These are phyloP conservation scores for Trichaptum fuscoviolaceum DNA, from an alignment of 768 basidiomycete species.

Conservation along the genomic window DNA sequence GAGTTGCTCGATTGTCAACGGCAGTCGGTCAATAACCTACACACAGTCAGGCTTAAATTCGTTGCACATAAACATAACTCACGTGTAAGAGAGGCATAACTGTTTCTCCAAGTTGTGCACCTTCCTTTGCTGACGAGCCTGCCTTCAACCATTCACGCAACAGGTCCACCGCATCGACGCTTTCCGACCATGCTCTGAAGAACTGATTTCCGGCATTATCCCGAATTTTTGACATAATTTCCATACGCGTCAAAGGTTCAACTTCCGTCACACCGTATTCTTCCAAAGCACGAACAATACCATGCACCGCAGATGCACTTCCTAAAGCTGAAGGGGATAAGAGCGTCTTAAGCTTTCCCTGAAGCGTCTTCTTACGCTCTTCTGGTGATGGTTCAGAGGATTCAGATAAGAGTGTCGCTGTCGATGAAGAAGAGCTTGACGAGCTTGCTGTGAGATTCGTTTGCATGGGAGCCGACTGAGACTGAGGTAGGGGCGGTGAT, in stretches of 20 bases:
- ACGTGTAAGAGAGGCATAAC: slow-evolving; percentile 87
- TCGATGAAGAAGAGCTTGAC: slow-evolving; percentile 12
- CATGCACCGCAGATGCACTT: slow-evolving; percentile 61
- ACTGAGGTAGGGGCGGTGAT: slow-evolving; percentile 8
- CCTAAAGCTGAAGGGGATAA: slow-evolving; percentile 57
- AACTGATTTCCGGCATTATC: slow-evolving; percentile 85
- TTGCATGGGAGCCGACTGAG: background rate
- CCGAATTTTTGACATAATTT: slow-evolving; percentile 75
- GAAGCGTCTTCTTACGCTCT: slow-evolving; percentile 52
- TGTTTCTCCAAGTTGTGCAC: slow-evolving; percentile 58
- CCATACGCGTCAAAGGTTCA: slow-evolving; percentile 57
- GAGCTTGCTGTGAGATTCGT: background rate
- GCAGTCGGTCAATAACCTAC: slow-evolving; percentile 81
- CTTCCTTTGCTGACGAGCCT: slow-evolving; percentile 51
- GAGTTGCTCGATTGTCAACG: slow-evolving; percentile 64
- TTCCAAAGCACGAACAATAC: slow-evolving; percentile 53
- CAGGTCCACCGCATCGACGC: slow-evolving; percentile 66
- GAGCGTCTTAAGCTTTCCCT: slow-evolving; percentile 46
- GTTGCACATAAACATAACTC: slow-evolving; percentile 31
- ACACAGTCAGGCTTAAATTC: slow-evolving; percentile 4
- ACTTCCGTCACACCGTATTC: slow-evolving; percentile 61
- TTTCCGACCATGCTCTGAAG: slow-evolving; percentile 82
- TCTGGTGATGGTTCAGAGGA: slow-evolving; percentile 37
- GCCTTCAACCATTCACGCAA: slow-evolving; percentile 80
- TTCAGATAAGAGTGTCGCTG: slow-evolving; percentile 21